Percentiles rank a stretch among this genome's conserved stretches.
phyloP scores from a whole-genome alignment of 2,329 filamentous ascomycete species.

The Arthrinium phaeospermum region DNA sequence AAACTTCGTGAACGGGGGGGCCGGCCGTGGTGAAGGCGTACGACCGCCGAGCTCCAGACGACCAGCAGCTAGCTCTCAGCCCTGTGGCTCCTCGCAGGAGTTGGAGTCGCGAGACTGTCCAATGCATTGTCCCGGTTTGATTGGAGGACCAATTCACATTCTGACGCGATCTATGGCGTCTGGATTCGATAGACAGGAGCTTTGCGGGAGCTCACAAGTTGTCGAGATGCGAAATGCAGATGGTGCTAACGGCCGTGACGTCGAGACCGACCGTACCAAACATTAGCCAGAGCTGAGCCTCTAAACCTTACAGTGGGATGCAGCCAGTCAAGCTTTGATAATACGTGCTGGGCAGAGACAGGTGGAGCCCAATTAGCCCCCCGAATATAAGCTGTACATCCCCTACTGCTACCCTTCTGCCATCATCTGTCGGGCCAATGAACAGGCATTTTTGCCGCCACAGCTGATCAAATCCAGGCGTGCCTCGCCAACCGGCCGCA shows the following conservation, averaged over 20 bases:
- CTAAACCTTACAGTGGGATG: not conserved
- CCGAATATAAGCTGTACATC: not conserved
- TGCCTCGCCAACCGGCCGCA: not conserved
- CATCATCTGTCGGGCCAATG: not conserved
- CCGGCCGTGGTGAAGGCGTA: conserved; percentile 84
- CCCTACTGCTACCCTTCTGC: not conserved
- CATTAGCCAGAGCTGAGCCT: conserved; percentile 4
- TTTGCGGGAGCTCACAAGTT: not conserved
- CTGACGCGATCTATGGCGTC: conserved; percentile 26
- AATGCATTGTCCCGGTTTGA: conserved; percentile 36
- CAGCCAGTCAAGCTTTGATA: conserved; percentile 1
- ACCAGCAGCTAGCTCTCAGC: conserved; percentile 19
- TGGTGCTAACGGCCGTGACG: conserved; percentile 10
- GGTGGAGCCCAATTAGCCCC: conserved; percentile 2
- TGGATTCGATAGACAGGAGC: not conserved
- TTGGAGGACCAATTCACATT: conserved; percentile 32
- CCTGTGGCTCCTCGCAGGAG: not conserved
- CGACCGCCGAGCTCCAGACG: conserved; percentile 46
- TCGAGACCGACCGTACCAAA: conserved; percentile 1
- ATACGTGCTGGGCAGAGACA: not conserved
- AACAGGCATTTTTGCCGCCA: not conserved
- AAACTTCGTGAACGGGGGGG: conserved; percentile 83
- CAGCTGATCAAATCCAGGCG: not conserved
- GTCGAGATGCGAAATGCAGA: not conserved
- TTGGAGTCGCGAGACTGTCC: conserved; percentile 28